A percentile compares a stretch with the other conserved stretches of the same genome.
These are phyloP conservation scores for Thermothielavioides terrestris DNA, from an alignment of 495 filamentous ascomycete genomes.

Conservation along the genomic window DNA sequence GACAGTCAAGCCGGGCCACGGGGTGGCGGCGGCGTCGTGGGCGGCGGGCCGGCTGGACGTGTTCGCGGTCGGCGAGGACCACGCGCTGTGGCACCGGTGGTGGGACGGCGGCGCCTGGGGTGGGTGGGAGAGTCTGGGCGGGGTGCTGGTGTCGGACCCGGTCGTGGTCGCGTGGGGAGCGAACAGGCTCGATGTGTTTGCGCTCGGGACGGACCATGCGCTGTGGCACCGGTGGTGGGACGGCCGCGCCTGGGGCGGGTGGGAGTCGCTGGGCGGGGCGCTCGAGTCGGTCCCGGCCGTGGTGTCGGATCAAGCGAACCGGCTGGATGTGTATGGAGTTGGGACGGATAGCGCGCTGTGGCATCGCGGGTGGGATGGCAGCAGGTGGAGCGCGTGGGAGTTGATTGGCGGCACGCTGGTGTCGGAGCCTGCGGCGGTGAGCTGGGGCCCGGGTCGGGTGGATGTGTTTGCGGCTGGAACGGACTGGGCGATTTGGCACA, in stretches of 20 bases:
- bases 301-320: slow-evolving; percentile 20
- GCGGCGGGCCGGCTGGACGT: too few relatives aligned
- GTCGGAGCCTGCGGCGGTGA: slow-evolving; percentile 19
- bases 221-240: slow-evolving; percentile 20
- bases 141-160: too few relatives aligned
- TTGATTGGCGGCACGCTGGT: slow-evolving; percentile 17
- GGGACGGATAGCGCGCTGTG: slow-evolving; percentile 18
- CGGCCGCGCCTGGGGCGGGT: slow-evolving; percentile 9
- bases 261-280: slow-evolving; percentile 15
- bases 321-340: slow-evolving; percentile 26
- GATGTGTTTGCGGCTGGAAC: slow-evolving; percentile 27
- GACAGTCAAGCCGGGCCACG: too few relatives aligned
- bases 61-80: too few relatives aligned
- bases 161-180: too few relatives aligned
- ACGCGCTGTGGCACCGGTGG: too few relatives aligned
- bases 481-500: slow-evolving; percentile 23
- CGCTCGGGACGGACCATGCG: slow-evolving; percentile 11
- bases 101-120: too few relatives aligned
- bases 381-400: slow-evolving; percentile 18
- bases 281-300: slow-evolving; percentile 16
- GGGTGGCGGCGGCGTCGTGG: too few relatives aligned
- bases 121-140: too few relatives aligned
- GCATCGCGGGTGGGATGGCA: slow-evolving; percentile 17
- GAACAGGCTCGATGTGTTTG: neutral
- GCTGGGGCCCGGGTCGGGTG: slow-evolving; percentile 25